Evolutionary conservation across 345 rosid genomes (phyloP).

Genomic region (Angophora floribunda): DNA sequence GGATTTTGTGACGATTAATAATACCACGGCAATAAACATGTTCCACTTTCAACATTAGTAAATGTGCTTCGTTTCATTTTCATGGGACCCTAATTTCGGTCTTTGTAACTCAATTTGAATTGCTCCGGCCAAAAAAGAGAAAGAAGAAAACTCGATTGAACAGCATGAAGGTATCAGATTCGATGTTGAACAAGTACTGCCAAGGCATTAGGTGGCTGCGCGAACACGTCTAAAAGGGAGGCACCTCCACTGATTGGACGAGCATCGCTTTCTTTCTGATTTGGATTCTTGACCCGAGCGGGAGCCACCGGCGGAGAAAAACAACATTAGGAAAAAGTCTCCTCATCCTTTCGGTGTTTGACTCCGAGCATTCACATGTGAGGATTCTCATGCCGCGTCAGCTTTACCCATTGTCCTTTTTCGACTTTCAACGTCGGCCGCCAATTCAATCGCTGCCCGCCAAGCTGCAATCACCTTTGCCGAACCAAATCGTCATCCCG

Average conservation of each 20-base stretch:
- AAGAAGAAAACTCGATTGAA: background rate
- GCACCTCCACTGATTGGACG: background rate
- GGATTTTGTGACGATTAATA: background rate
- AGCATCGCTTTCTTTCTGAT: background rate
- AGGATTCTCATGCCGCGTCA: background rate
- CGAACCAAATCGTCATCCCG: background rate
- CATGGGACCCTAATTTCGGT: background rate
- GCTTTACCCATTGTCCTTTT: background rate
- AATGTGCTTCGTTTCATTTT: background rate
- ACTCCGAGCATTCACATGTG: background rate
- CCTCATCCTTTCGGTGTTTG: background rate
- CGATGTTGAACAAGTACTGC: background rate
- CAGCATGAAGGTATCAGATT: background rate
- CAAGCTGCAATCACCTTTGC: background rate
- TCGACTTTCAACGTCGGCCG: background rate
- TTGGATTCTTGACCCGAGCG: background rate
- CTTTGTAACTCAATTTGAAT: background rate
- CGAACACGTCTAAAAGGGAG: background rate
- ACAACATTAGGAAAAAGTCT: background rate
- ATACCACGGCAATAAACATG: accelerated
- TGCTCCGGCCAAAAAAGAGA: background rate
- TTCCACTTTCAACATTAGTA: background rate
- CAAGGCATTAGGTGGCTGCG: background rate
- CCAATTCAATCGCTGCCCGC: background rate
- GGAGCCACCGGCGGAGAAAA: background rate